Evolutionary conservation across 2,329 filamentous ascomycete species (phyloP).

Genomic region (Diplodia scrobiculata): DNA sequence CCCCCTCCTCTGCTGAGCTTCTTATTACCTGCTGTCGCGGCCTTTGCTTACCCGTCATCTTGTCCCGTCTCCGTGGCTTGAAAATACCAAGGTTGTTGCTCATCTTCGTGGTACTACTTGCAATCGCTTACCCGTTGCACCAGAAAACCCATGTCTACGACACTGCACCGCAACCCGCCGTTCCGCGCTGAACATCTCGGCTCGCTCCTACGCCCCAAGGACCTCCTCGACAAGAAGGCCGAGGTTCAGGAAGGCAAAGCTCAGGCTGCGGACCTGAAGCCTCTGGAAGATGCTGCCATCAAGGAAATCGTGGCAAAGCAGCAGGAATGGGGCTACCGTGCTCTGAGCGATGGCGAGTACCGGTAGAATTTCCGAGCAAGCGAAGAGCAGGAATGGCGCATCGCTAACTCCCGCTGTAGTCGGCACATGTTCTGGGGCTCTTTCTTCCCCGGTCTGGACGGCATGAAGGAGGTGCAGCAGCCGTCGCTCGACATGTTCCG

Average conservation of each 20-base stretch:
- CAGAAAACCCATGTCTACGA: conserved; percentile 9
- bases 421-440: conserved; percentile 57
- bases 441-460: conserved; percentile 55
- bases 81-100: neutral
- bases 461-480: conserved; percentile 55
- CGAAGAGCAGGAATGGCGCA: neutral
- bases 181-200: conserved; percentile 73
- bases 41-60: conserved; percentile 11
- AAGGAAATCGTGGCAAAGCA: conserved; percentile 65
- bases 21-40: conserved; percentile 10
- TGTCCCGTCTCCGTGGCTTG: neutral
- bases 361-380: conserved; percentile 32
- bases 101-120: neutral
- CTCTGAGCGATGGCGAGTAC: conserved; percentile 70
- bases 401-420: conserved; percentile 29
- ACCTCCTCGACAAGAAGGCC: conserved; percentile 60
- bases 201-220: conserved; percentile 65
- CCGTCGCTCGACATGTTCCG: conserved; percentile 56
- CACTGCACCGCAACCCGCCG: conserved; percentile 52
- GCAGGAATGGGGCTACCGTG: conserved; percentile 61
- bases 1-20: conserved; percentile 12
- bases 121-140: conserved; percentile 11
- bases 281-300: conserved; percentile 66
- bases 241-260: conserved; percentile 57
- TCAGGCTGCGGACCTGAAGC: conserved; percentile 58